A percentile compares a stretch with the other conserved stretches of the same genome.
These are phyloP conservation scores for Cryptosporidium parvum DNA, from an alignment of 169 alveolate species.

Conservation along the genomic window DNA sequence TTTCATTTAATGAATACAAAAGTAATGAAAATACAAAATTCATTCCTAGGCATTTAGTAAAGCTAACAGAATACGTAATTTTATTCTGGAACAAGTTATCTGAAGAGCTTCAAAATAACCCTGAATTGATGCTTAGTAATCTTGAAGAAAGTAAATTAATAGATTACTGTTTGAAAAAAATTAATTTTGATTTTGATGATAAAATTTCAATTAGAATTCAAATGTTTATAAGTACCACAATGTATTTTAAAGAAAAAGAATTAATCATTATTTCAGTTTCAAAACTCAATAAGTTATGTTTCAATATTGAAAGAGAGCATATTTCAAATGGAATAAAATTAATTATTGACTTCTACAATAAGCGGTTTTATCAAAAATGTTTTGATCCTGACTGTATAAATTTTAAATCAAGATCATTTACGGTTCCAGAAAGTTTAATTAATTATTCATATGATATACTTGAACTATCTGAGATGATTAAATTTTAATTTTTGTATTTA, in stretches of 20 bases:
- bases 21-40: not conserved
- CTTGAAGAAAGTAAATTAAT: not conserved
- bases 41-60: constrained; percentile 43
- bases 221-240: not conserved
- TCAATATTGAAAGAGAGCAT: constrained; percentile 74
- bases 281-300: constrained; percentile 47
- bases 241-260: constrained; percentile 28
- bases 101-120: not conserved
- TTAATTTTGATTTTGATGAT: constrained; percentile 3
- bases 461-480: constrained; percentile 36
- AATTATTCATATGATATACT: constrained; percentile 19
- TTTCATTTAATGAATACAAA: not conserved
- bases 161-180: constrained; percentile 29
- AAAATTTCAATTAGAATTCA: not conserved
- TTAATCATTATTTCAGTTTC: not conserved
- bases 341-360: constrained; percentile 16
- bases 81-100: constrained; percentile 36
- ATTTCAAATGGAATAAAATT: constrained; percentile 75
- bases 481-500: not conserved
- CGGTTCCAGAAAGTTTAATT: constrained; percentile 26
- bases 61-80: constrained; percentile 22
- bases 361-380: constrained; percentile 77
- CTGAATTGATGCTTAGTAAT: not conserved
- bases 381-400: constrained; percentile 76
- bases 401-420: constrained; percentile 40